phyloP scores from a whole-genome alignment of 768 basidiomycete genomes.

The Mycena galericulata region DNA sequence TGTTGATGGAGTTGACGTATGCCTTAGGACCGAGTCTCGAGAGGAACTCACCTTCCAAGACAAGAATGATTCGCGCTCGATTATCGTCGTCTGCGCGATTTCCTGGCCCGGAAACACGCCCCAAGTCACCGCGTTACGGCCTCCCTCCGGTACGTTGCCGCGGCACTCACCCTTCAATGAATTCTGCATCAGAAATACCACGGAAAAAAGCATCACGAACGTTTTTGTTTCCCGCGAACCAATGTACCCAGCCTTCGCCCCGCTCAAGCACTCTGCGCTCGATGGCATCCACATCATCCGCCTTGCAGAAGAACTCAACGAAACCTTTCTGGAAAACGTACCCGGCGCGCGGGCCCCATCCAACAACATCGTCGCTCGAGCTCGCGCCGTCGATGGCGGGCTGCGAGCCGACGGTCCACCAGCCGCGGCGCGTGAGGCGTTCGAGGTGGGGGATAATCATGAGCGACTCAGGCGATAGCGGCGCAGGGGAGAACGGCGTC shows the following conservation, averaged over 20 bases:
- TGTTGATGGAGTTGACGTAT: conserved; percentile 45
- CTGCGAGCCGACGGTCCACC: conserved; percentile 98
- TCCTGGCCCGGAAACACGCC: conserved; percentile 98
- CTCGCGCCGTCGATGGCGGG: conserved; percentile 88
- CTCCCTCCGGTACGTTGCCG: conserved; percentile 83
- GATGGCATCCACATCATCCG: conserved; percentile 67
- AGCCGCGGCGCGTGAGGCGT: conserved; percentile 78
- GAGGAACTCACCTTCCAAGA: conserved; percentile 87
- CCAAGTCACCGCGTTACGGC: conserved; percentile 97
- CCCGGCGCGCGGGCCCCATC: conserved; percentile 94
- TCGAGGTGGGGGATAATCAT: conserved; percentile 85
- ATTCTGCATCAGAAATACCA: background rate
- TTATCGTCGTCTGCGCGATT: conserved; percentile 95
- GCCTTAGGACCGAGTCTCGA: background rate
- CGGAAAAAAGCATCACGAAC: conserved; percentile 54
- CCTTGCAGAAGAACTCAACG: conserved; percentile 93
- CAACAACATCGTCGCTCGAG: conserved; percentile 83
- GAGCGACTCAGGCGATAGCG: conserved; percentile 85
- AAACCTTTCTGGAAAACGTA: conserved; percentile 99
- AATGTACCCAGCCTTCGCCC: conserved; percentile 80
- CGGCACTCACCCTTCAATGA: conserved; percentile 75
- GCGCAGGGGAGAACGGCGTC: conserved; percentile 90
- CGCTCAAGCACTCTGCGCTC: conserved; percentile 65
- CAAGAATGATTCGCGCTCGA: conserved; percentile 93
- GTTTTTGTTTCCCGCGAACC: conserved; percentile 84